Evolutionary conservation across 2,329 filamentous ascomycete genomes (phyloP), one percentile per base, ranked within the genome.

Genomic region (Cercospora janseana): DNA sequence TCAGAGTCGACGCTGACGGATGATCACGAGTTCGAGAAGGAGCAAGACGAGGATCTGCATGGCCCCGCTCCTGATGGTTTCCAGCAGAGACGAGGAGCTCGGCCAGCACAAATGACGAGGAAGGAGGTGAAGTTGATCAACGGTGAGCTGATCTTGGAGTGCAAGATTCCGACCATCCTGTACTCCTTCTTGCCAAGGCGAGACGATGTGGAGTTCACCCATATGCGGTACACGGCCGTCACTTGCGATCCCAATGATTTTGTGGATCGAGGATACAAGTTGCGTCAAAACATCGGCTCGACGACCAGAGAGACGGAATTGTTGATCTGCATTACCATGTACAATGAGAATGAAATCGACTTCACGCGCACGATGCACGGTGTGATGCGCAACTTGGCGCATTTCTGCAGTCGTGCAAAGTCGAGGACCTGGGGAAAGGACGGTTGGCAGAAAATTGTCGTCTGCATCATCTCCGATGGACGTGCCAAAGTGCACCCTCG

Each of bases 361-460:
- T 98, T 98, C 63, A 96, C 93, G 5, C 83, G 93, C 38, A 98
- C 93, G 1, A 97, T 98, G 92, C 89, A 97, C 69, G 93, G 92
- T 48, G 88, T 98, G 49, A 95, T 98, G 88, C 90, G 94, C 69
- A 98, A 98, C 68, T 92, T 98, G 63, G 84, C 88, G 10, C 93
- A 97, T 69, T 96, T 98, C 71, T 98, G 93, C 75, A 89, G 86
- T 15, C 85, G 93, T 46, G 87, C 85, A 47, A 92, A 93, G 69
- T 95, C 90, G 4, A 82, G 93, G 52, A 97, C 91, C 0, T 98
- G 93, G 93, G 94, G 93, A 29, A 94, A 95, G 61, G 83, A 88
- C 46, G 93, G 93, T 4, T 98, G 93, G 93, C 89, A 98, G 72
- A 98, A 98, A 76, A 96, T 98, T 64, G 93, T 98, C 0, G 92